Percentiles rank a stretch among this genome's conserved stretches.
Evolutionary conservation across 75 land plant species (phyloP).

Genomic region (Sequoia sempervirens): DNA sequence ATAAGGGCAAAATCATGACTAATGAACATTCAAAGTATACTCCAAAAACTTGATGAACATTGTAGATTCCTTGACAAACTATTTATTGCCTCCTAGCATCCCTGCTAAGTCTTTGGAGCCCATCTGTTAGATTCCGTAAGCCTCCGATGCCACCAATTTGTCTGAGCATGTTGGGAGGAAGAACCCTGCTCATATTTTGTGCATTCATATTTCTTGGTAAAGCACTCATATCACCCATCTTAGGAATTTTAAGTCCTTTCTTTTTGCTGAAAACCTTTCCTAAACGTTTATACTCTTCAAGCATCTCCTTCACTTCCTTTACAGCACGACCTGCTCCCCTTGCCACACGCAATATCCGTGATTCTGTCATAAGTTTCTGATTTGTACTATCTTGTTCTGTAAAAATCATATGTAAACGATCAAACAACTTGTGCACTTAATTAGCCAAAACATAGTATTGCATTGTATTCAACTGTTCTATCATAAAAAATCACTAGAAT

Average conservation of each 20-base stretch:
- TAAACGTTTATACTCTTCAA: slow-evolving; percentile 44
- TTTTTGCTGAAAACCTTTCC: slow-evolving; percentile 54
- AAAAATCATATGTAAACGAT: not conserved
- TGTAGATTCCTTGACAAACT: not conserved
- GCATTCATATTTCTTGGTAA: slow-evolving; percentile 43
- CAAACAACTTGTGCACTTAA: not conserved
- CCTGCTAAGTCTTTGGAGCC: slow-evolving; percentile 24
- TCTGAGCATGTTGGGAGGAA: slow-evolving; percentile 49
- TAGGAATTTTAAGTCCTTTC: slow-evolving; percentile 50
- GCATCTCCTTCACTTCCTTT: slow-evolving; percentile 37
- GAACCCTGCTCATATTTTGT: slow-evolving; percentile 46
- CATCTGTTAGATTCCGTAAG: slow-evolving; percentile 39
- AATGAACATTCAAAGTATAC: not conserved
- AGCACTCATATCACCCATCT: slow-evolving; percentile 50
- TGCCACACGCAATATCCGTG: slow-evolving; percentile 35
- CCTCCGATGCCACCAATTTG: slow-evolving; percentile 47
- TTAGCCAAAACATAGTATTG: not conserved
- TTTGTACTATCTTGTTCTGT: slow-evolving; percentile 48
- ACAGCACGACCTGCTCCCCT: slow-evolving; percentile 35
- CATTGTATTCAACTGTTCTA: not conserved
- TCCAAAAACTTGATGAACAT: not conserved
- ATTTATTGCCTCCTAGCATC: slow-evolving; percentile 32
- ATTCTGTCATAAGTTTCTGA: slow-evolving; percentile 33
- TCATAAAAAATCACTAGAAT: not conserved
- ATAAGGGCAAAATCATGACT: not conserved